Evolutionary conservation across 179 eudicot species (phyloP).

Genomic region (Gypsophila paniculata): DNA sequence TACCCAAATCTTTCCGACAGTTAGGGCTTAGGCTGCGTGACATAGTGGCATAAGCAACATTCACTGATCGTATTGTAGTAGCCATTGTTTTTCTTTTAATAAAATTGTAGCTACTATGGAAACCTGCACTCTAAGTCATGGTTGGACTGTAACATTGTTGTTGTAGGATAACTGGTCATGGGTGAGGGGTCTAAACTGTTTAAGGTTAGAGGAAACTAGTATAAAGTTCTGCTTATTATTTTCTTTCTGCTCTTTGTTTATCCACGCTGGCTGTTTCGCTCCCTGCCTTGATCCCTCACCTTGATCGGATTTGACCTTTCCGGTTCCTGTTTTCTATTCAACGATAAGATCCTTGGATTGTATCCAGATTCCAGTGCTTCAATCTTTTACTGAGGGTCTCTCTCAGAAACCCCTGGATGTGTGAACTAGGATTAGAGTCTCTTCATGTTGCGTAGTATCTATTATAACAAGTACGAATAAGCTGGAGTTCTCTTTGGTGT

Average conservation of each 20-base stretch:
- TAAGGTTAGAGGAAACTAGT: not conserved
- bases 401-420: not conserved
- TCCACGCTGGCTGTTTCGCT: not conserved
- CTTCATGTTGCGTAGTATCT: not conserved
- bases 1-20: not conserved
- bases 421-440: not conserved
- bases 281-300: not conserved
- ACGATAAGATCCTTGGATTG: not conserved
- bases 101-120: not conserved
- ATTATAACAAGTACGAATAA: not conserved
- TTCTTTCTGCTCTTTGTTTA: slow-evolving; percentile 3
- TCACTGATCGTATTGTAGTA: not conserved
- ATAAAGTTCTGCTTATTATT: not conserved
- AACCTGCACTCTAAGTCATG: not conserved
- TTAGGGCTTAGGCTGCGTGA: not conserved
- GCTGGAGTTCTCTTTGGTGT: not conserved
- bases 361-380: not conserved
- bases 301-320: not conserved
- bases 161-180: not conserved
- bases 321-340: not conserved
- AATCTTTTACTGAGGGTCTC: not conserved
- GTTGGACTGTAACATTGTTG: not conserved
- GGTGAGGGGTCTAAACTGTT: not conserved
- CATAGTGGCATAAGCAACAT: not conserved
- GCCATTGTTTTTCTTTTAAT: not conserved